These are phyloP conservation scores for Danielozyma ontarioensis DNA, from an alignment of 805 yeast genomes.

Conservation along the genomic window DNA sequence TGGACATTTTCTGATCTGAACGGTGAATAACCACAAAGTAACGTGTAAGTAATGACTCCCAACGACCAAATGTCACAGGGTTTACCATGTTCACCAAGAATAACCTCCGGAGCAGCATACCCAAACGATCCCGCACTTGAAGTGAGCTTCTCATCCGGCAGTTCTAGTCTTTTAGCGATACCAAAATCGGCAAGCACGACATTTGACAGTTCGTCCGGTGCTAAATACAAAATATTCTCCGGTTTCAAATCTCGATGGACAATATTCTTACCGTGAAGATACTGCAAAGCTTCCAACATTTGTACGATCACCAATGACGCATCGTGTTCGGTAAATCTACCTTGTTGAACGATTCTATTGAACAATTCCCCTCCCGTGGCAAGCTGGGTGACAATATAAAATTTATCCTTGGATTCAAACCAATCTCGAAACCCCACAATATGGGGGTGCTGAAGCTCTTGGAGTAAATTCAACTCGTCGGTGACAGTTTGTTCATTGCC, in stretches of 20 bases:
- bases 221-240: constrained; percentile 77
- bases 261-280: constrained; percentile 69
- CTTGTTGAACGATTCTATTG: constrained; percentile 75
- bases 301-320: constrained; percentile 75
- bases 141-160: constrained; percentile 55
- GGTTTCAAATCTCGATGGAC: constrained; percentile 96
- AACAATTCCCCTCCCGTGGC: constrained; percentile 96
- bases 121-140: constrained; percentile 91
- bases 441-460: constrained; percentile 70
- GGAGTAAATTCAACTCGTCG: constrained; percentile 71
- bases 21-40: constrained; percentile 89
- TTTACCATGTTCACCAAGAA: constrained; percentile 76
- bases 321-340: constrained; percentile 83
- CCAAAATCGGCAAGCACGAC: constrained; percentile 95
- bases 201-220: constrained; percentile 50
- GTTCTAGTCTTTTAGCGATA: constrained; percentile 72
- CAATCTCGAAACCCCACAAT: constrained; percentile 88
- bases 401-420: constrained; percentile 90
- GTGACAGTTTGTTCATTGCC: constrained; percentile 73
- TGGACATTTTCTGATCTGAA: constrained; percentile 78
- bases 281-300: constrained; percentile 70
- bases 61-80: constrained; percentile 96
- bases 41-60: constrained; percentile 88
- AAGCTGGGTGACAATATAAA: constrained; percentile 87
- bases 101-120: constrained; percentile 94